Evolutionary conservation across 1,284 basidiomycete genomes (phyloP), one percentile per base, ranked within the genome.

Genomic region (Irpex rosettiformis): DNA sequence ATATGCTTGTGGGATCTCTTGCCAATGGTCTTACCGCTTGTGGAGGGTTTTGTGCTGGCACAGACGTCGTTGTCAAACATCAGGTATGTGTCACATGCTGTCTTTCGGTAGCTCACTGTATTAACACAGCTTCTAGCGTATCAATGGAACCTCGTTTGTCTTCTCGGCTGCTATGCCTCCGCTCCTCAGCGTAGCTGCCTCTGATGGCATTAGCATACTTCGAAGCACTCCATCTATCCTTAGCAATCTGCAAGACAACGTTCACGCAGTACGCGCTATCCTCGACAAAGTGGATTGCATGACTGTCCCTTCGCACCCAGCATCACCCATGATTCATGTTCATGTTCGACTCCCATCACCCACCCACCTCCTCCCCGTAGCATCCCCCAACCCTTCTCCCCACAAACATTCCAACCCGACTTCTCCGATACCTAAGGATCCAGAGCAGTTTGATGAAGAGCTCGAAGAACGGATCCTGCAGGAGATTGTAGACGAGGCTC

Each of bases 31-130:
- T 99, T 29, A 88, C 86, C 59, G 84, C 95, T 1, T 83, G 83
- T 1, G 97, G 97, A 54, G 97, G 96, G 4, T 99, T 99, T 82
- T 98, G 96, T 70, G 94, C 94, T 1, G 96, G 96, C 29, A 91
- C 92, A 2, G 74, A 78, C 18, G 83, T 88, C 52, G 92, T 98
- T 43, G 86, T 94, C 27, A 85, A 91, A 62, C 97, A 99, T 71
- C 95, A 94, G 80, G 89, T 89, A 69, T 4, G 69, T 49, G 45
- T n/a, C 16, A 24, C 40, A 60, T 28, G 16, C 29, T 21, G 2
- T 18, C 52, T 1, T 5, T 27, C 8, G 52, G 18, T 16, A 1
- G 25, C 21, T 52, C 24, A 11, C 18, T 27, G 28, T 21, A 30
- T n/a, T 48, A 27, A 22, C n/a, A n/a, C n/a, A n/a, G n/a, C n/a